Base-by-base conservation (phyloP, 2,329 filamentous ascomycete genomes). In the Neofusicoccum sp. region DNA sequence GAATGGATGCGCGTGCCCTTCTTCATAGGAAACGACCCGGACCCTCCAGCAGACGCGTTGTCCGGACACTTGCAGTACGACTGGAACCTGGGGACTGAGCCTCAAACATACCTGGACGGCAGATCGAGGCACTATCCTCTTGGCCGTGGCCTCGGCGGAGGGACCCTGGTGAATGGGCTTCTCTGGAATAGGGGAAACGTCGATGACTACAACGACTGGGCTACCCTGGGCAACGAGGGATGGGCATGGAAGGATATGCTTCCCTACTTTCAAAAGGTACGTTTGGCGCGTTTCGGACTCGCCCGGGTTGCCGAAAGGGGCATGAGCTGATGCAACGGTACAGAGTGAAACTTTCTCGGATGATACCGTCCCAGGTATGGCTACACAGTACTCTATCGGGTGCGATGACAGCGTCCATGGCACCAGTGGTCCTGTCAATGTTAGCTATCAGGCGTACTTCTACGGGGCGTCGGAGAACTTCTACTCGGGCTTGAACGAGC, bases 201-300 rank as follows among this genome's bases (percentile, higher is more conserved):
- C 7, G 58, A 40, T 34, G 63, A 65, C 20, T 61, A 61, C 14
- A 61, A 64, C 26, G 57, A 60, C 24, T 66, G 65, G 65, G 60
- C 49, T 11, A 31, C 61, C 16, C 41, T 62, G 9, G 59, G 62
- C 5, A 57, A 58, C 33, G 38, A 49, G 11, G 56, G 54, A 12
- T 73, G 71, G 71, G 67, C 65, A 12, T 73, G 69, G 68, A 59
- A 68, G 34, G 65, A 63, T n/a, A 63, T 73, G 24, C 58, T 67
- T 8, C 56, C 60, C 7, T 73, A 73, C 53, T 73, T 73, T 62
- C 71, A 69, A 44, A 73, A 73, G 60, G 67, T 66, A 44, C 14
- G 20, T n/a, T n/a, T 16, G 11, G 6, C 20, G 20, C 20, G 20
- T 20, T 20, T 20, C 20, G 20, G 2, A 20, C 20, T 14, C n/a